A percentile compares a stretch with the other conserved stretches of the same genome.
Conservation (phyloP, 371 early-diverging fungal genomes). For the Mucor piriformis region DNA sequence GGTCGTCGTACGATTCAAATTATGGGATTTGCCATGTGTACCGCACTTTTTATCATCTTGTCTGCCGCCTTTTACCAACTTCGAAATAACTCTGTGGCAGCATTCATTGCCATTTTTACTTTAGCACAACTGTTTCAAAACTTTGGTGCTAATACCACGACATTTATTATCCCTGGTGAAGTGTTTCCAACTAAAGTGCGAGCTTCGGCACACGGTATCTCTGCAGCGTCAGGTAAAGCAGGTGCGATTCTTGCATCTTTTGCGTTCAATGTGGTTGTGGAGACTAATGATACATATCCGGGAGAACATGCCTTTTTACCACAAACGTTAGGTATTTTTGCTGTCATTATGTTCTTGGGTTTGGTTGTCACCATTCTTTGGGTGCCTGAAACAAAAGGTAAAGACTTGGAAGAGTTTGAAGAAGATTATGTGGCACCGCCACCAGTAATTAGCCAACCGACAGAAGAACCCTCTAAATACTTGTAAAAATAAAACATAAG, state of each 20-base stretch:
- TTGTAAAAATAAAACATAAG: too few species aligned
- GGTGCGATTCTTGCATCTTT: constrained; percentile 82
- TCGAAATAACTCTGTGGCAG: constrained; percentile 46
- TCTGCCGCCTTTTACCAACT: constrained; percentile 47
- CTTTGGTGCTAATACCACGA: constrained; percentile 83
- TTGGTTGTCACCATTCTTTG: constrained; percentile 55
- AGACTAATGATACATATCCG: constrained; percentile 43
- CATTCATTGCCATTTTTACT: constrained; percentile 74
- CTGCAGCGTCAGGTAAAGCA: constrained; percentile 82
- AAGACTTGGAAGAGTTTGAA: constrained; percentile 39
- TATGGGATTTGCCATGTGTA: constrained; percentile 58
- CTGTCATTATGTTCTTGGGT: constrained; percentile 75
- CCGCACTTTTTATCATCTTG: constrained; percentile 43
- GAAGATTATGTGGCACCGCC: constrained; percentile 25
- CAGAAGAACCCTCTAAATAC: too few species aligned
- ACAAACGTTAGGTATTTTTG: constrained; percentile 70
- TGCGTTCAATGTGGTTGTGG: constrained; percentile 70
- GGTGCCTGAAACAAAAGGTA: constrained; percentile 47
- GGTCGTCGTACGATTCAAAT: constrained; percentile 84
- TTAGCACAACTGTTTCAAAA: constrained; percentile 86
- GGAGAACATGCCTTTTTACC: constrained; percentile 63
- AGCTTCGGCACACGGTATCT: constrained; percentile 85
- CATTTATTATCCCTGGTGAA: constrained; percentile 85
- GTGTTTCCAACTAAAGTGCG: constrained; percentile 86
- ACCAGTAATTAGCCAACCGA: too few species aligned